These are phyloP conservation scores for Blastomyces gilchristii DNA, from an alignment of 2,329 filamentous ascomycete genomes.

Conservation along the genomic window DNA sequence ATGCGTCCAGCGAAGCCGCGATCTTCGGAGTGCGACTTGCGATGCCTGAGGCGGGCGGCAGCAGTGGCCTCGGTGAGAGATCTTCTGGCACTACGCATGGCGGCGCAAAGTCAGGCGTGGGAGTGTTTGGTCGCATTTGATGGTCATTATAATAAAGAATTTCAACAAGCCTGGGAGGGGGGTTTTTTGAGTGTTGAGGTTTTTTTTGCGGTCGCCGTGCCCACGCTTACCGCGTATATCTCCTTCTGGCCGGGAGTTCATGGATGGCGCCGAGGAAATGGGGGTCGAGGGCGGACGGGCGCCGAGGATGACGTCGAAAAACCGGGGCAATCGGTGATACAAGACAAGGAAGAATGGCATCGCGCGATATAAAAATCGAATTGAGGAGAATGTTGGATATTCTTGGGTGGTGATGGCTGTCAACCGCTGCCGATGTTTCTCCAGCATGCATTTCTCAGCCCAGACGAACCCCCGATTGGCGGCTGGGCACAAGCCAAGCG, in stretches of 20 bases:
- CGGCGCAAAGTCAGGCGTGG: slow-evolving; percentile 7
- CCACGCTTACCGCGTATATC: slow-evolving; percentile 38
- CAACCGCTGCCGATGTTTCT: background rate
- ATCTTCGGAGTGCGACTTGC: slow-evolving; percentile 19
- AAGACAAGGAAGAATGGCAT: background rate
- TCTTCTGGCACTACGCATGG: slow-evolving; percentile 27
- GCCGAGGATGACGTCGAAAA: slow-evolving; percentile 10
- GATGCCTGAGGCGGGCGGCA: slow-evolving; percentile 16
- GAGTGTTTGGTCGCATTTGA: background rate
- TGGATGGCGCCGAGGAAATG: slow-evolving; percentile 14
- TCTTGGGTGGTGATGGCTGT: background rate
- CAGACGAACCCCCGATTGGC: no score
- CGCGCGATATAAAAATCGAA: background rate
- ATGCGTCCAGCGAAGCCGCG: slow-evolving; percentile 22
- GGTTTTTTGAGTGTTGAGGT: background rate
- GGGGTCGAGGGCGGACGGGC: slow-evolving; percentile 7
- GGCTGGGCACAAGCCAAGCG: no score
- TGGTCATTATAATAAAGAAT: background rate
- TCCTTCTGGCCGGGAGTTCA: slow-evolving; percentile 32
- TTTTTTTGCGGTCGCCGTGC: slow-evolving; percentile 24
- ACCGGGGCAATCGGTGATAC: background rate
- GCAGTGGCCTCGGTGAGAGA: slow-evolving; percentile 17
- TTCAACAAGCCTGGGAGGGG: background rate
- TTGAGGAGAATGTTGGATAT: background rate
- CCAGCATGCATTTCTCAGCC: background rate